phyloP scores from a whole-genome alignment of 1,284 basidiomycete species.

The Neonothopanus nambi region DNA sequence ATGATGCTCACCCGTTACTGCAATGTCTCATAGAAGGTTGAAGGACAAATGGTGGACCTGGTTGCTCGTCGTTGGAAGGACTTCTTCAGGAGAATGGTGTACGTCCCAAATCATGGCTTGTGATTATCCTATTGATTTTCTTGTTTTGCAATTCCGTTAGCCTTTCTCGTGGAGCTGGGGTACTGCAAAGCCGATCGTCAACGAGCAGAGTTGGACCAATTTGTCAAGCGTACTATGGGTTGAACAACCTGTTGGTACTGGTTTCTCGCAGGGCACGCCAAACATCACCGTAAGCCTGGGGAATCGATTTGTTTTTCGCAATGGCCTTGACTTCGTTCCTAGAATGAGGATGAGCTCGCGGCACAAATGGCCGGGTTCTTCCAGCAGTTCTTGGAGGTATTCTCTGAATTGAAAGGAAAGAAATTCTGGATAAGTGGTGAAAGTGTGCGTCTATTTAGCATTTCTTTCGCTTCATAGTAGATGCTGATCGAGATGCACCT shows the following conservation, averaged over 20 bases:
- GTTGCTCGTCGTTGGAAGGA: slow-evolving; percentile 78
- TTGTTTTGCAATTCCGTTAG: slow-evolving; percentile 39
- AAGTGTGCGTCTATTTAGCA: slow-evolving; percentile 46
- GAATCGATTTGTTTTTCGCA: not conserved
- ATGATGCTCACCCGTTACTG: not conserved
- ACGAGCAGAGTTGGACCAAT: slow-evolving; percentile 81
- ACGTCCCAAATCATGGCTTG: slow-evolving; percentile 21
- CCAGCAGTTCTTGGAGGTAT: slow-evolving; percentile 74
- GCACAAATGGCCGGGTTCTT: slow-evolving; percentile 67
- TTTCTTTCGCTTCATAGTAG: slow-evolving; percentile 7
- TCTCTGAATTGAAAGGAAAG: slow-evolving; percentile 68
- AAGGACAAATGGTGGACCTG: slow-evolving; percentile 54
- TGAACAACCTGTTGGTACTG: slow-evolving; percentile 84
- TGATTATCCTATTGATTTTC: no score
- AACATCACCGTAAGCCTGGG: slow-evolving; percentile 49
- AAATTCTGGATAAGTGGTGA: slow-evolving; percentile 70
- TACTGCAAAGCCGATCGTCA: slow-evolving; percentile 62
- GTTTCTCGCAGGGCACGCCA: slow-evolving; percentile 75
- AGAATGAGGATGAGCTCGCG: slow-evolving; percentile 70
- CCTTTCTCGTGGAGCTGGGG: slow-evolving; percentile 71
- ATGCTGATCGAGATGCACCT: no score
- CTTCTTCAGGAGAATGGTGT: slow-evolving; percentile 83
- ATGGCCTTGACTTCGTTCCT: not conserved
- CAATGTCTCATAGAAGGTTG: not conserved
- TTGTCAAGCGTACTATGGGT: slow-evolving; percentile 78